Percentiles rank a stretch among this genome's conserved stretches.
These are phyloP conservation scores for Xylaria sp. DNA, from an alignment of 2,329 filamentous ascomycete species.

Conservation along the genomic window DNA sequence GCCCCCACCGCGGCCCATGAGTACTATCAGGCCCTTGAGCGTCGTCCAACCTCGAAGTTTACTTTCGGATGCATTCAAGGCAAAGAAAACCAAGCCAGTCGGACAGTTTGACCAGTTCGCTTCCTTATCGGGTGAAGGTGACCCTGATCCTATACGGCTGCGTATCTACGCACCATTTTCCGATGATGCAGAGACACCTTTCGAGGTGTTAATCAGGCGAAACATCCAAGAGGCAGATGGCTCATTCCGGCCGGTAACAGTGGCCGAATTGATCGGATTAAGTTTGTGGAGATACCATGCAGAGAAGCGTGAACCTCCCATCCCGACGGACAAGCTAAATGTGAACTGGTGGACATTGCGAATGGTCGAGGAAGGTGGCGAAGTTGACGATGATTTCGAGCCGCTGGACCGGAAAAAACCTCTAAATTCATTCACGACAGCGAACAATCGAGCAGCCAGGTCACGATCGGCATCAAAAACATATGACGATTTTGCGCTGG, in stretches of 20 bases:
- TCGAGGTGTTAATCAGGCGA: slow-evolving; percentile 77
- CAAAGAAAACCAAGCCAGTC: slow-evolving; percentile 74
- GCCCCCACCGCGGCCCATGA: slow-evolving; percentile 76
- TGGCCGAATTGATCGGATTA: slow-evolving; percentile 84
- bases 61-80: slow-evolving; percentile 77
- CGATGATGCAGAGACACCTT: slow-evolving; percentile 69
- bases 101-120: slow-evolving; percentile 83
- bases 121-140: slow-evolving; percentile 79
- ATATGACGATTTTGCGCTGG: slow-evolving; percentile 85
- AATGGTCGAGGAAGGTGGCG: slow-evolving; percentile 86
- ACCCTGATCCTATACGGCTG: slow-evolving; percentile 78
- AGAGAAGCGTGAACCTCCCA: slow-evolving; percentile 75
- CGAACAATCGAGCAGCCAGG: slow-evolving; percentile 75
- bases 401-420: slow-evolving; percentile 79
- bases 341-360: slow-evolving; percentile 85
- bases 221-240: slow-evolving; percentile 75
- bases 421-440: slow-evolving; percentile 82
- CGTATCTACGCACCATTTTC: slow-evolving; percentile 83
- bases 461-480: slow-evolving; percentile 77
- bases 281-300: slow-evolving; percentile 82
- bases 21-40: slow-evolving; percentile 72
- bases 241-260: slow-evolving; percentile 71
- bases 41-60: slow-evolving; percentile 76
- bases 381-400: slow-evolving; percentile 87
- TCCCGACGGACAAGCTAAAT: slow-evolving; percentile 74